Evolutionary conservation across 2,329 filamentous ascomycete genomes (phyloP).

Genomic region (Alternaria novae-zelandiae): DNA sequence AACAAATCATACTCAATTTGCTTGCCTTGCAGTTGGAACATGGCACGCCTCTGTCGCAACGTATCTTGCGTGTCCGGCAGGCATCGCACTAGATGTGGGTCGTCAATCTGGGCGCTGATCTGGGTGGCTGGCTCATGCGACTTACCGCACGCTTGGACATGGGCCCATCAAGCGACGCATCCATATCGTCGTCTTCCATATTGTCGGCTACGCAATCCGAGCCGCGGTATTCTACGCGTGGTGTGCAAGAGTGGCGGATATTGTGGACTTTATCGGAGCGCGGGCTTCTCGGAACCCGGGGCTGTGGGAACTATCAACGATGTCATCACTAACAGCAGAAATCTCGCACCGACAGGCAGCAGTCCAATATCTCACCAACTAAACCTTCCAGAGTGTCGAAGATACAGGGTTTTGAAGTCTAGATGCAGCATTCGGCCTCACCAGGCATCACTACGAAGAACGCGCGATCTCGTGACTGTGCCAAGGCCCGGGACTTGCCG

Average conservation of each 20-base stretch:
- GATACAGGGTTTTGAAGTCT: not conserved
- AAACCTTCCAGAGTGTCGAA: not conserved
- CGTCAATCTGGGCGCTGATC: constrained; percentile 4
- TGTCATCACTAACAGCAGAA: constrained; percentile 16
- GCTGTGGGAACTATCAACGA: constrained; percentile 9
- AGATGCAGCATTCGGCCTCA: not conserved
- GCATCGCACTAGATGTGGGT: constrained; percentile 38
- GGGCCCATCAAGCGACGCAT: constrained; percentile 32
- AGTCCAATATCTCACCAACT: not conserved
- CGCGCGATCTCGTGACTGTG: constrained; percentile 17
- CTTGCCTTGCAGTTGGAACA: constrained; percentile 48
- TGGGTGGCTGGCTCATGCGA: not conserved
- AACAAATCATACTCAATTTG: constrained; percentile 39
- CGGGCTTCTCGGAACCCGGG: constrained; percentile 26
- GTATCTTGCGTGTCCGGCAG: constrained; percentile 45
- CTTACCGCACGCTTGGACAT: constrained; percentile 41
- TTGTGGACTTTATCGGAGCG: constrained; percentile 11
- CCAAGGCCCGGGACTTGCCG: not conserved
- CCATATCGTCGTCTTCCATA: constrained; percentile 43
- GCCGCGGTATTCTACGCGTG: constrained; percentile 21
- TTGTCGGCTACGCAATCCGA: constrained; percentile 15
- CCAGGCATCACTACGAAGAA: not conserved
- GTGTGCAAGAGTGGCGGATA: constrained; percentile 15
- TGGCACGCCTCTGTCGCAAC: constrained; percentile 41
- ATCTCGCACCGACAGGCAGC: not conserved